Base-by-base conservation (phyloP, 805 yeast genomes). In the Ogataea trehalophila region DNA sequence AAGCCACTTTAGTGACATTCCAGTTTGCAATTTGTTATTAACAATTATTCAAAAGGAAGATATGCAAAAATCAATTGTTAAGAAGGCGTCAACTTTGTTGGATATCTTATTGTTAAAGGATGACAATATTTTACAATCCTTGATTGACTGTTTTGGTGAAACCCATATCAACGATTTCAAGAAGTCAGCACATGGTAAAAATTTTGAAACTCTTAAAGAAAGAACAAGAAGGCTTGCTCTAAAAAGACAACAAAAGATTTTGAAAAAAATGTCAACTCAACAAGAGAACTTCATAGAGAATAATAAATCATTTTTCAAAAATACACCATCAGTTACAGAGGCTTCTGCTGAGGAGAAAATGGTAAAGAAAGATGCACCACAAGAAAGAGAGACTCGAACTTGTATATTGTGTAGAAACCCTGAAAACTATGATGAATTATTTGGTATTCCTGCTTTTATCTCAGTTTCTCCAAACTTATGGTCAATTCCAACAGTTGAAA, bases 391-490 rank as follows among this genome's bases (percentile, higher is more conserved):
- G 33, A 4, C 36, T 6, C 50, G 78, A 48, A 60, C 62, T 1
- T 83, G 88, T 66, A 80, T 83, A 3, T 54, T 80, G 20, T 83
- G 89, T 63, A 85, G 81, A 52, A 79, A 77, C 48, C 68, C 73
- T 1, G 78, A 75, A 41, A 68, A 70, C 20, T 43, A 54, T 13
- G 65, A 71, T 15, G 76, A 76, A 33, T 50, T 77, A 0, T 77
- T 85, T 62, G 87, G 87, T 11, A 61, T 81, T n/a, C 82, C 88
- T 1, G 74, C 76, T 4, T 72, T 74, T 33, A 69, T 73, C 14
- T 68, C 74, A 2, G 64, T 66, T 16, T 66, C 82, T 0, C 72
- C 82, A 0, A 62, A 70, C 0, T 75, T 80, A 44, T 77, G 85
- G 77, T 69, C 67, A 39, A 47, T 77, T 14, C 78, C 79, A 43